Base-by-base conservation (phyloP, 306 rosid species). In the Quercus rubra region DNA sequence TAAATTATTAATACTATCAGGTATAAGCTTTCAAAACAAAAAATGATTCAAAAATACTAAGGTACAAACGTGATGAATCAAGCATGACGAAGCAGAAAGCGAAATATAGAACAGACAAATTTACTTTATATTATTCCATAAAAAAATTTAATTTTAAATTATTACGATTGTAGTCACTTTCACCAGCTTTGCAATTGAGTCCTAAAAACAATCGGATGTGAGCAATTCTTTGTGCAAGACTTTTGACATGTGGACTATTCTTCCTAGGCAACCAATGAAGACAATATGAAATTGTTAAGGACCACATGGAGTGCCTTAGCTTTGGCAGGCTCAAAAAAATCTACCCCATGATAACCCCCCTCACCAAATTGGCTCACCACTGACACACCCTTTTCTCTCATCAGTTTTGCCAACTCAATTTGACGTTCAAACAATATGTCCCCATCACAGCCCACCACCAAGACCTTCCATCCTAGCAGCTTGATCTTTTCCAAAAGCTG, bases 341-440 rank as follows among this genome's bases (percentile, higher is more conserved):
- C 85, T 57, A 77, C 25, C 69, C 87, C 92, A 59, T 85, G 95
- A 75, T 52, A 79, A 17, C 72, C 90, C 1, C 95, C 92, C 3
- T 46, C 49, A 0, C 28, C 55, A 66, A 87, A 89, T 55, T 78
- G 77, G 4, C 79, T 85, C 79, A 77, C 79, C 11, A 83, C 89
- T n/a, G 13, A 63, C 3, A 83, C 77, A 2, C 87, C 83, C 43
- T 83, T 87, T 30, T 21, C 69, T 58, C 74, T 73, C 79, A 88
- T 71, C 73, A 83, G 18, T 19, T 64, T 84, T 79, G 73, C 78
- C 6, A 81, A 11, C 25, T 52, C 81, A 9, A 77, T 71, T 74
- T 88, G 88, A 38, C 90, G 90, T 31, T 91, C 93, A 25, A 80
- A 11, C 19, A 91, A 70, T 4, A 88, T 89, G 63, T 91, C 93